Conservation (phyloP, 345 rosid genomes). For the Citrus sp. region DNA sequence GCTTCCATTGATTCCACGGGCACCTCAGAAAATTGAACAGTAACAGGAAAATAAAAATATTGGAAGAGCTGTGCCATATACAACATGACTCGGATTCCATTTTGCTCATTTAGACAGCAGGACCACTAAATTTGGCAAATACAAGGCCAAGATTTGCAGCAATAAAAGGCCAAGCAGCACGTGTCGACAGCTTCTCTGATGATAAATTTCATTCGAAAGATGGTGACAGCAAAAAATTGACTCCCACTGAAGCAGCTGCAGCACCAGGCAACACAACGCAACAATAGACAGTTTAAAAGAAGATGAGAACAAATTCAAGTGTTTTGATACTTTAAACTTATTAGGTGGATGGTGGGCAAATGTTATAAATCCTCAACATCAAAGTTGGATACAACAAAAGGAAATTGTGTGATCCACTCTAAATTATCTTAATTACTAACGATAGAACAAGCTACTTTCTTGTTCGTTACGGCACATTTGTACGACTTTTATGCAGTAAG, state of each 20-base stretch:
- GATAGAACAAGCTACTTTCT: not conserved
- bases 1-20: not conserved
- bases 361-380: not conserved
- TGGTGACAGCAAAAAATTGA: not conserved
- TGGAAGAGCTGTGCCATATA: too few species aligned
- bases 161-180: not conserved
- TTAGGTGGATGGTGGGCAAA: not conserved
- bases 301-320: not conserved
- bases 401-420: not conserved
- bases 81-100: not conserved
- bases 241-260: not conserved
- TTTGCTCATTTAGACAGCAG: not conserved
- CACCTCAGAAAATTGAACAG: not conserved
- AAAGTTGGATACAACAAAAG: not conserved
- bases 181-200: not conserved
- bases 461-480: slow-evolving; percentile 9
- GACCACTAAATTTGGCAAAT: not conserved
- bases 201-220: not conserved
- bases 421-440: not conserved
- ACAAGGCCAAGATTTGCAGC: not conserved
- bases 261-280: not conserved
- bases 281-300: not conserved
- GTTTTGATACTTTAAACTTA: not conserved
- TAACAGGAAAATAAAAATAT: too few species aligned
- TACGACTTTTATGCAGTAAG: not conserved